phyloP scores from a whole-genome alignment of 495 filamentous ascomycete genomes.

The Trichoderma gamsii region DNA sequence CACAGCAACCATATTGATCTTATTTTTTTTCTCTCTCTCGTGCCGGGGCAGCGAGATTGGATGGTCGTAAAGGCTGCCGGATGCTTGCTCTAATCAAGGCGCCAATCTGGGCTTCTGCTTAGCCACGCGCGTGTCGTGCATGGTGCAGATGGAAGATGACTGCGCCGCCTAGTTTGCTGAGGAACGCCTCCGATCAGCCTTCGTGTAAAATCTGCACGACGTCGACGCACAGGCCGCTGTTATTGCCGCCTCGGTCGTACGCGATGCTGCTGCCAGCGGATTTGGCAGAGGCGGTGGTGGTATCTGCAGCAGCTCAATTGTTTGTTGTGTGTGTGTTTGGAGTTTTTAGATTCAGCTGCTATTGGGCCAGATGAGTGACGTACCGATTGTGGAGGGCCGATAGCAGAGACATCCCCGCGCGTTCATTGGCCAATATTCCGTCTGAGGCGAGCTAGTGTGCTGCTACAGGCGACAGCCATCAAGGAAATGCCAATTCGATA shows the following conservation, averaged over 20 bases:
- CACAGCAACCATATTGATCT: background rate
- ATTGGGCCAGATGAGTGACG: background rate
- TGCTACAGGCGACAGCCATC: background rate
- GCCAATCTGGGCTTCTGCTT: background rate
- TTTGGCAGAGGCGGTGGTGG: background rate
- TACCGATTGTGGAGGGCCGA: background rate
- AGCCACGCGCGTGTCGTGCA: conserved; percentile 14
- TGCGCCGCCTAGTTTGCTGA: background rate
- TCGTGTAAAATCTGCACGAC: background rate
- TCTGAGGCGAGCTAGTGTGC: background rate
- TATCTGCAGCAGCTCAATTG: background rate
- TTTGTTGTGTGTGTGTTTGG: background rate
- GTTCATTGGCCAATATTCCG: background rate
- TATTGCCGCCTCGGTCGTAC: background rate
- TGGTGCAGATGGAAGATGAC: conserved; percentile 5
- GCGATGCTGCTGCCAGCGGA: background rate
- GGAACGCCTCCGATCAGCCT: conserved; percentile 5
- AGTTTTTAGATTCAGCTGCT: background rate
- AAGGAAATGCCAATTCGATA: background rate
- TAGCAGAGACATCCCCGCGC: background rate
- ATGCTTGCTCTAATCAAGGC: background rate
- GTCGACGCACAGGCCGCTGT: background rate
- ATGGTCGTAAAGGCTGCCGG: background rate
- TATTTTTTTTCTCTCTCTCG: background rate
- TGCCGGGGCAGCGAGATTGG: conserved; percentile 4